phyloP scores from a whole-genome alignment of 169 alveolate species.

The Babesia divergens region DNA sequence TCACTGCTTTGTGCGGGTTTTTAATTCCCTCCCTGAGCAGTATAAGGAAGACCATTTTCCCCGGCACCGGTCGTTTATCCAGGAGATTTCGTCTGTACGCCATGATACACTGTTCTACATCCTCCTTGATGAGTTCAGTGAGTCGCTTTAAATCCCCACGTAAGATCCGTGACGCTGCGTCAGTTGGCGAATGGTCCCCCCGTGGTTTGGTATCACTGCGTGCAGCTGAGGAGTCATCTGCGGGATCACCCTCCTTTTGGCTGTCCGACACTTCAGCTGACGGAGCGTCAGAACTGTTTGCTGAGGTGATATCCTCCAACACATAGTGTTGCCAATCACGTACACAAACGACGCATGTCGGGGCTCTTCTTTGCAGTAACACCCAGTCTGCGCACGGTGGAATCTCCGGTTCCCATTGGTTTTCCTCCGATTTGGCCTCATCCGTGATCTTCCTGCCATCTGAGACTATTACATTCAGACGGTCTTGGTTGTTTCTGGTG shows the following conservation, averaged over 20 bases:
- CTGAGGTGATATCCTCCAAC: constrained; percentile 15
- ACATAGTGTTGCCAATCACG: constrained; percentile 56
- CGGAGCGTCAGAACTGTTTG: not conserved
- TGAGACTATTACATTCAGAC: constrained; percentile 13
- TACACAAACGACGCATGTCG: constrained; percentile 46
- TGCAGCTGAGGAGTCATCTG: not conserved
- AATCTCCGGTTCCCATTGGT: not conserved
- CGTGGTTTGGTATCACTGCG: not conserved
- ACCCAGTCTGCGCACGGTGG: constrained; percentile 33
- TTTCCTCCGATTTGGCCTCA: not conserved
- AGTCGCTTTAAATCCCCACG: constrained; percentile 29
- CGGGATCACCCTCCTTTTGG: not conserved
- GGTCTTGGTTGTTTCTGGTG: constrained; percentile 9
- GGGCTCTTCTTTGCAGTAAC: constrained; percentile 4
- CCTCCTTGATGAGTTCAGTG: constrained; percentile 38
- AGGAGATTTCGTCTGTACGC: not conserved
- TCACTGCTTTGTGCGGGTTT: constrained; percentile 54
- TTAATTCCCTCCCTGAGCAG: constrained; percentile 36
- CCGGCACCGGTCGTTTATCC: constrained; percentile 26
- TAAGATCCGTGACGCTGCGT: not conserved
- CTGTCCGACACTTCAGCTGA: constrained; percentile 11
- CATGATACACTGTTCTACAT: constrained; percentile 29
- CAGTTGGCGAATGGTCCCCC: not conserved
- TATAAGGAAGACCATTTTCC: constrained; percentile 41
- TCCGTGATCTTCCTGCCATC: not conserved